Percentiles rank a stretch among this genome's conserved stretches.
Evolutionary conservation across 1,284 basidiomycete species (phyloP).

Genomic region (Marasmius oreades): DNA sequence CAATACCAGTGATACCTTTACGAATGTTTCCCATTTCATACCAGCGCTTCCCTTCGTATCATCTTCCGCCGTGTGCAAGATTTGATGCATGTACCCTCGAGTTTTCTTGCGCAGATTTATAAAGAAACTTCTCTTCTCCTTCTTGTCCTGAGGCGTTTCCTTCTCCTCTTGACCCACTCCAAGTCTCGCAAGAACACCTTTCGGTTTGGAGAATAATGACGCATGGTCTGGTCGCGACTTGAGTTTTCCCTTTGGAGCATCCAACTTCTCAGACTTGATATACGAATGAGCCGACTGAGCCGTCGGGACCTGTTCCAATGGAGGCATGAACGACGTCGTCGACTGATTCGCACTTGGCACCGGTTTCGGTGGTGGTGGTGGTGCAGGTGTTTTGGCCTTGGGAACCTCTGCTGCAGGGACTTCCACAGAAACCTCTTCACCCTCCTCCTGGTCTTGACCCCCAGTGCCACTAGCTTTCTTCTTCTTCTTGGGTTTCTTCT

Average conservation of each 20-base stretch:
- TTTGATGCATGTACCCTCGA: slow-evolving; percentile 54
- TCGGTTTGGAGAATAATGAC: slow-evolving; percentile 43
- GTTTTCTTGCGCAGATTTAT: slow-evolving; percentile 56
- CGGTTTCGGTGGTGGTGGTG: slow-evolving; percentile 21
- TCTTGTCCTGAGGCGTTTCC: slow-evolving; percentile 27
- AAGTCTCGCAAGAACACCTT: slow-evolving; percentile 50
- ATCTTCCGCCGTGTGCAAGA: slow-evolving; percentile 54
- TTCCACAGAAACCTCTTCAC: slow-evolving; percentile 15
- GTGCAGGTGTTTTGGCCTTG: slow-evolving; percentile 15
- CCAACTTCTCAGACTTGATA: slow-evolving; percentile 47
- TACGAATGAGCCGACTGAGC: slow-evolving; percentile 73
- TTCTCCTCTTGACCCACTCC: slow-evolving; percentile 32
- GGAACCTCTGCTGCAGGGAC: slow-evolving; percentile 9
- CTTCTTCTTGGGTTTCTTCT: slow-evolving; percentile 70
- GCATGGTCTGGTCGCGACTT: slow-evolving; percentile 63
- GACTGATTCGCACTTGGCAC: slow-evolving; percentile 31
- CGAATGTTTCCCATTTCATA: slow-evolving; percentile 73
- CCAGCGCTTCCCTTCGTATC: slow-evolving; percentile 51
- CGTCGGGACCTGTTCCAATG: slow-evolving; percentile 34
- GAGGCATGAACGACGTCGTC: slow-evolving; percentile 41
- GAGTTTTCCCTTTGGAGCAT: slow-evolving; percentile 53
- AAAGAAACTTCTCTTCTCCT: slow-evolving; percentile 52
- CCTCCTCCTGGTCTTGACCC: slow-evolving; percentile 6
- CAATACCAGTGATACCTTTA: slow-evolving; percentile 38
- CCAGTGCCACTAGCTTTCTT: slow-evolving; percentile 42